Base-by-base conservation (phyloP, 805 yeast species). In the Millerozyma acaciae region DNA sequence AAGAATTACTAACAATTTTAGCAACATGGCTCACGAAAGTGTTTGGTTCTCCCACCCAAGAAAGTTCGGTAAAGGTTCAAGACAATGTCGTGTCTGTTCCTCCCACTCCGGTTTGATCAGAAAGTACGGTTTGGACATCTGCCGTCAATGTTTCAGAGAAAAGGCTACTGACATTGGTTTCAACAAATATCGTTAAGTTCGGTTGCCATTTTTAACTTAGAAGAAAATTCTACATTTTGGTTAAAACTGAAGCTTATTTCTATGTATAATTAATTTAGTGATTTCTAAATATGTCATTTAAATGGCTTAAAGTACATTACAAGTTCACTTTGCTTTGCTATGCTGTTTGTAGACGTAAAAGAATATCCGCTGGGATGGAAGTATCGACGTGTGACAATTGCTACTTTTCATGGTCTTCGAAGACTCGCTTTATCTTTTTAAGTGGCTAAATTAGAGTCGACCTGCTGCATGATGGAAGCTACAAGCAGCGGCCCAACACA, bases 31-130 rank as follows among this genome's bases (percentile, higher is more conserved):
- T 84, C 97, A 89, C 96, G 96, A 87, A 83, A 83, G 87, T 88
- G 95, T 90, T 82, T 93, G 99, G 99, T 93, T 75, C 83, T 89
- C 97, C 72, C 98, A 93, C 95, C 98, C 99, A 82, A 87, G 97
- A 86, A 89, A 84, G 76, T 90, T 79, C 88, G 98, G 98, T 76
- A 93, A 93, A 86, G 99, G 99, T 78, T 85, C 97, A 65, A 95
- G 99, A 80, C 93, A 86, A 78, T 93, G 97, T 81, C 93, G 97
- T 75, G 89, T 90, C 80, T 87, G 96, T 71, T 79, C 95, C 62
- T 86, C 97, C 74, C 97, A 90, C 89, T 73, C 86, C 60, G 97
- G 97, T 81, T 85, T 93, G 73, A 86, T 93, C 82, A 90, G 99
- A 87, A 93, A 93, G 80, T 93, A 93, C 93, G 98, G 95, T 67